Percentiles rank a stretch among this genome's conserved stretches.
Conservation (phyloP, 1,139 yeast genomes). For the Candida smagusa region DNA sequence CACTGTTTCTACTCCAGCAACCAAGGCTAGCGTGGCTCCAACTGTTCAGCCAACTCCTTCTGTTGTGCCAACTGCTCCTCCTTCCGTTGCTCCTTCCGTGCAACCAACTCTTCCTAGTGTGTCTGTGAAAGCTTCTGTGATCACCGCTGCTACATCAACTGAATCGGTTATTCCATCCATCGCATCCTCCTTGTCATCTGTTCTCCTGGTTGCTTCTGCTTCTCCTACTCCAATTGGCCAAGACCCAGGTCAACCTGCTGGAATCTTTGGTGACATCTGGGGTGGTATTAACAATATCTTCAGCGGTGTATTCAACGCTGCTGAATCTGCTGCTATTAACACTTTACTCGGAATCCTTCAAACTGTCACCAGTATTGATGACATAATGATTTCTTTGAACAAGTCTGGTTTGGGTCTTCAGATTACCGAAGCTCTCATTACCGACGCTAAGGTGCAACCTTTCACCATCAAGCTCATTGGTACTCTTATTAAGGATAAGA, state of each 20-base stretch:
- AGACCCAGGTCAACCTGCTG: conserved; percentile 4
- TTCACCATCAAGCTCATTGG: conserved; percentile 20
- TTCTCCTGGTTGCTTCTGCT: not conserved
- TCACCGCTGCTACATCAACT: not conserved
- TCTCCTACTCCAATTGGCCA: not conserved
- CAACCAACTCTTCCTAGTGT: not conserved
- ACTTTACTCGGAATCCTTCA: conserved; percentile 15
- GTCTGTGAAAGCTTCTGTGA: not conserved
- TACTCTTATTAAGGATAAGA: conserved; percentile 15
- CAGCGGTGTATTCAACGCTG: conserved; percentile 4
- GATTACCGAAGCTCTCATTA: conserved; percentile 18
- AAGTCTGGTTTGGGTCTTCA: conserved; percentile 31
- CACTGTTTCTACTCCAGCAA: conserved; percentile 5
- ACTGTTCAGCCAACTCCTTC: not conserved
- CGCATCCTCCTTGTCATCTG: not conserved
- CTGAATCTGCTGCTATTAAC: conserved; percentile 7
- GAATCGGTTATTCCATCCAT: too few relatives aligned
- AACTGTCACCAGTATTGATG: conserved; percentile 16
- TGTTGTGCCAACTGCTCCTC: conserved; percentile 1
- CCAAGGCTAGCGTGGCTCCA: not conserved
- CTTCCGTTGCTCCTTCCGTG: not conserved
- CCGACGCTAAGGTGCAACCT: conserved; percentile 19
- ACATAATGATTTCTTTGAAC: conserved; percentile 22
- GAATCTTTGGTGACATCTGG: conserved; percentile 8
- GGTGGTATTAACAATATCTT: conserved; percentile 3